These are phyloP conservation scores for Cystobasidium tubakii DNA, from an alignment of 768 basidiomycete genomes.

Conservation along the genomic window DNA sequence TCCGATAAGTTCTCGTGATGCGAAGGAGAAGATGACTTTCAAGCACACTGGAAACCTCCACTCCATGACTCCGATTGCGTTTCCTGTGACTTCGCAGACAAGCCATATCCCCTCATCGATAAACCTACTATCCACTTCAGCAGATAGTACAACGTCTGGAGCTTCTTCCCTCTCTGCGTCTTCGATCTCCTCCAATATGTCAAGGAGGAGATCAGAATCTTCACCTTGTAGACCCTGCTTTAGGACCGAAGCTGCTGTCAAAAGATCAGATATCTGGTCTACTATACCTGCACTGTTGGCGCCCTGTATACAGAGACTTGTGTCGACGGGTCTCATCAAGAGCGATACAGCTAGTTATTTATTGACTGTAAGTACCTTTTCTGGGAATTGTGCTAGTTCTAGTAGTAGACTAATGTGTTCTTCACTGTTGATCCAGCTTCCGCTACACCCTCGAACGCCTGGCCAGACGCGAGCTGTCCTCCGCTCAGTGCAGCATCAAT, in stretches of 20 bases:
- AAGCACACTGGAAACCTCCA: background rate
- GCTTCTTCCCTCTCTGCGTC: background rate
- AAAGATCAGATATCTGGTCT: constrained; percentile 44
- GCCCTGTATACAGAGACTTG: constrained; percentile 45
- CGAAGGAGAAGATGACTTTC: background rate
- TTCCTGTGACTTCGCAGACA: background rate
- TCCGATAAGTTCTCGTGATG: background rate
- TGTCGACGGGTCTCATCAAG: constrained; percentile 45
- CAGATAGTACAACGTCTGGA: background rate
- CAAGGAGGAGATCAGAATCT: constrained; percentile 2
- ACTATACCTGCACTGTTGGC: constrained; percentile 41
- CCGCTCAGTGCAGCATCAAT: constrained; percentile 38
- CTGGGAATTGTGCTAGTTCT: too few species aligned
- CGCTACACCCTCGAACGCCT: constrained; percentile 43
- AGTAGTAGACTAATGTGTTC: background rate
- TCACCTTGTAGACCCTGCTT: constrained; percentile 12
- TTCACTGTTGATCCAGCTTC: constrained; percentile 3
- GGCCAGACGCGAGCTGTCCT: constrained; percentile 40
- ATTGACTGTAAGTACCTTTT: constrained; percentile 37
- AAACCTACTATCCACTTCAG: background rate
- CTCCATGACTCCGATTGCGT: background rate
- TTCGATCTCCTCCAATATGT: background rate
- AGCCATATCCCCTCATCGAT: background rate
- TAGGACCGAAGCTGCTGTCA: background rate
- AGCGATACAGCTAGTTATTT: constrained; percentile 44